A percentile compares a stretch with the other conserved stretches of the same genome.
These are phyloP conservation scores for Zygotorulaspora danielsina DNA, from an alignment of 805 yeast genomes.

Conservation along the genomic window DNA sequence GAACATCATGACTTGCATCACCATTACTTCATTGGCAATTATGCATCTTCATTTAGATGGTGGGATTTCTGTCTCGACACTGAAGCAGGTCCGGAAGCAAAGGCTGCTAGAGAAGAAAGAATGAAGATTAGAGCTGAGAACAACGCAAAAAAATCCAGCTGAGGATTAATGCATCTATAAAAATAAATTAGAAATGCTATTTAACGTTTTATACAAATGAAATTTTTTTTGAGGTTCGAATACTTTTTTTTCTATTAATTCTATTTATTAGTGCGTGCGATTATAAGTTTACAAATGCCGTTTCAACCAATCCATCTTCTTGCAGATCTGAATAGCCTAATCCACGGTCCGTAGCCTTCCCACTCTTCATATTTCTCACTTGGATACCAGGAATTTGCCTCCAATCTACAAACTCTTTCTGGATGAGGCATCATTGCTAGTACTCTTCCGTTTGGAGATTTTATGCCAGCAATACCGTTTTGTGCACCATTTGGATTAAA, in stretches of 20 bases:
- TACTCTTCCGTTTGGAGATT: slow-evolving; percentile 88
- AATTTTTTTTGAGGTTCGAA: not conserved
- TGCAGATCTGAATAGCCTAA: slow-evolving; percentile 85
- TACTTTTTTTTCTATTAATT: too few species aligned
- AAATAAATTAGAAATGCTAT: not conserved
- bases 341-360: slow-evolving; percentile 93
- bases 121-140: slow-evolving; percentile 54
- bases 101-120: slow-evolving; percentile 63
- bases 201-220: slow-evolving; percentile 2
- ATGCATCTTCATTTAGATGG: slow-evolving; percentile 93
- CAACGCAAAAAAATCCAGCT: slow-evolving; percentile 32
- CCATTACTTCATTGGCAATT: slow-evolving; percentile 91
- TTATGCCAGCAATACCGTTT: slow-evolving; percentile 86
- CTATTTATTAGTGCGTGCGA: not conserved
- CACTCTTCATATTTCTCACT: slow-evolving; percentile 52
- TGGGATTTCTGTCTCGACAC: slow-evolving; percentile 88
- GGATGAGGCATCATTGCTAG: slow-evolving; percentile 99
- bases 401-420: slow-evolving; percentile 85
- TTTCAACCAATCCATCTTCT: slow-evolving; percentile 83
- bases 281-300: too few species aligned
- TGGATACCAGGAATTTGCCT: slow-evolving; percentile 90
- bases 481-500: slow-evolving; percentile 96
- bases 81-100: slow-evolving; percentile 84
- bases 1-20: slow-evolving; percentile 98
- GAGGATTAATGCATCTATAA: not conserved